These are phyloP conservation scores for Globisporangium radiosum DNA, from an alignment of 352 stramenopile genomes.

Conservation along the genomic window DNA sequence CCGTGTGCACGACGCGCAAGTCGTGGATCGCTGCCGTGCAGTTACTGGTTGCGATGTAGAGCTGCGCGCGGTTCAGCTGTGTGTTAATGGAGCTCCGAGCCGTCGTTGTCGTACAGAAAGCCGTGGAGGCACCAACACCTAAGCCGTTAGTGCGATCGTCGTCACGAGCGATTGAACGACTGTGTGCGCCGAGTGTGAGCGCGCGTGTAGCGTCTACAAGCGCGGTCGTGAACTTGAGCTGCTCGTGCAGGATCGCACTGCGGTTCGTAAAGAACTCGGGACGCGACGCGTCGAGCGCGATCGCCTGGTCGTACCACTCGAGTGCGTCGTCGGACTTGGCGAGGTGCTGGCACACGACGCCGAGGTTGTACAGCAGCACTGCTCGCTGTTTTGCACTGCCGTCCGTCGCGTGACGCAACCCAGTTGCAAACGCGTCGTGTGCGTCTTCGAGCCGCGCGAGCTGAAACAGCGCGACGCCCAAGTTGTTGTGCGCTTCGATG, in stretches of 20 bases:
- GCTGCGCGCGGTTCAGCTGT: slow-evolving; percentile 42
- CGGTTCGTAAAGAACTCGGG: slow-evolving; percentile 55
- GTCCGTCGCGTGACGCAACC: slow-evolving; percentile 18
- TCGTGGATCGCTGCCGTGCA: slow-evolving; percentile 36
- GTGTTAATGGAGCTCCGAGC: slow-evolving; percentile 20
- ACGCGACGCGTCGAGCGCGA: slow-evolving; percentile 26
- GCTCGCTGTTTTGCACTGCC: slow-evolving; percentile 17
- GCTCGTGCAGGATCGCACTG: slow-evolving; percentile 42
- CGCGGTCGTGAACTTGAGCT: slow-evolving; percentile 42
- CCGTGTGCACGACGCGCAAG: slow-evolving; percentile 16
- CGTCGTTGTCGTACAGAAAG: not conserved
- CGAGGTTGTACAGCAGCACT: slow-evolving; percentile 42
- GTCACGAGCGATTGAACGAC: not conserved
- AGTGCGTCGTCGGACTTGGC: slow-evolving; percentile 36
- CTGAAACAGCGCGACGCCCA: slow-evolving; percentile 36
- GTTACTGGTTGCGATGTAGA: slow-evolving; percentile 46
- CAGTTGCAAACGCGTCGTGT: slow-evolving; percentile 29
- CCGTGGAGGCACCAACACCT: not conserved
- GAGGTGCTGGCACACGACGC: slow-evolving; percentile 29
- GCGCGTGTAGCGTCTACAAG: slow-evolving; percentile 51
- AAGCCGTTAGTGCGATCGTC: not conserved
- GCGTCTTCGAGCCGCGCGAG: slow-evolving; percentile 42
- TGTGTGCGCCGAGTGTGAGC: slow-evolving; percentile 13
- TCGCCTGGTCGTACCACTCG: slow-evolving; percentile 48
- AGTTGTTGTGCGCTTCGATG: slow-evolving; percentile 38